A percentile compares a stretch with the other conserved stretches of the same genome.
phyloP scores from a whole-genome alignment of 2,329 filamentous ascomycete species.

The Blumeria graminis region DNA sequence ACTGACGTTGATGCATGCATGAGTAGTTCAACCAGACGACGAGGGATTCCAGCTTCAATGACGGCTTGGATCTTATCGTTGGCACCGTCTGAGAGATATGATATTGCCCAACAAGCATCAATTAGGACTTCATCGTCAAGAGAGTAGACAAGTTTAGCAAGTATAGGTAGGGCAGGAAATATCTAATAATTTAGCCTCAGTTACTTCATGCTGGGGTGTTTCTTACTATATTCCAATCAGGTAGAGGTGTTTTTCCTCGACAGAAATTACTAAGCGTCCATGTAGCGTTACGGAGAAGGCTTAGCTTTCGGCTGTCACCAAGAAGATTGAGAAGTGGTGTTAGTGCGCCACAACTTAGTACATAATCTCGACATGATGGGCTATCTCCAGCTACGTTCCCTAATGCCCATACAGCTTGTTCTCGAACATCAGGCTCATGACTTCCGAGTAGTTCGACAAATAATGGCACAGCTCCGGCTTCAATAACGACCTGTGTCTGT shows the following conservation, averaged over 20 bases:
- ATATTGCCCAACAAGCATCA: slow-evolving; percentile 98
- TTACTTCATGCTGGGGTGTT: slow-evolving; percentile 1
- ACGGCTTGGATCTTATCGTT: slow-evolving; percentile 99
- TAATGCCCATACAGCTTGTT: slow-evolving; percentile 95
- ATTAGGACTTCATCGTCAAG: slow-evolving; percentile 96
- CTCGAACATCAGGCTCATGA: slow-evolving; percentile 89
- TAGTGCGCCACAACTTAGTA: slow-evolving; percentile 72
- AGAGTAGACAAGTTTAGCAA: slow-evolving; percentile 94
- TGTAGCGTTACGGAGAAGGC: slow-evolving; percentile 95
- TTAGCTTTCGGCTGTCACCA: slow-evolving; percentile 92
- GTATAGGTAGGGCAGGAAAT: slow-evolving; percentile 74
- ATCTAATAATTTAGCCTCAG: slow-evolving; percentile 32
- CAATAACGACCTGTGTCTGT: slow-evolving; percentile 96
- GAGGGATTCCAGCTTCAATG: slow-evolving; percentile 92
- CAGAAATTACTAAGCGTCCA: slow-evolving; percentile 99
- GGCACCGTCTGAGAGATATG: slow-evolving; percentile 88
- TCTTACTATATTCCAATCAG: slow-evolving; percentile 84
- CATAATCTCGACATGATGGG: slow-evolving; percentile 90
- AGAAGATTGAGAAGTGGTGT: slow-evolving; percentile 74
- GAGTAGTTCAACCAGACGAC: slow-evolving; percentile 82
- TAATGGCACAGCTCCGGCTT: slow-evolving; percentile 92
- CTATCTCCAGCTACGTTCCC: slow-evolving; percentile 98
- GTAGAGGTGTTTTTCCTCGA: slow-evolving; percentile 96
- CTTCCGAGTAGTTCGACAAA: slow-evolving; percentile 91
- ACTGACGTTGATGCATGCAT: slow-evolving; percentile 98